Evolutionary conservation across 75 land plant species (phyloP), one percentile per base, ranked within the genome.

Genomic region (Picea sitchensis): DNA sequence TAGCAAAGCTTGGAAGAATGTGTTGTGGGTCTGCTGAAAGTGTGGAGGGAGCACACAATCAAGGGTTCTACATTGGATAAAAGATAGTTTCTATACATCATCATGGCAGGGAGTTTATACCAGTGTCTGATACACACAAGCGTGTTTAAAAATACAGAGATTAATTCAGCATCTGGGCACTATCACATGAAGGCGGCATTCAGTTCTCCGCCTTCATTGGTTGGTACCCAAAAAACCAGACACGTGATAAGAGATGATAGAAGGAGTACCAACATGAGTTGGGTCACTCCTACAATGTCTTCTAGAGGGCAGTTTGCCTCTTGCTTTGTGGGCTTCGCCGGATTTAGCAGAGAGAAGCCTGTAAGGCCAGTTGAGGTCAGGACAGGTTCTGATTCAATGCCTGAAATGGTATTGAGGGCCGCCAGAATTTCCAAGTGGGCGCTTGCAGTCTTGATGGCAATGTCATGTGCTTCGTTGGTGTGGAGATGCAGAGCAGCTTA

Each of bases 61-160:
- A 34, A 67, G 71, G 71, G 41, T 17, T 67, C 18, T 67, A 26
- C 41, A 5, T 67, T 15, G 71, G 38, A 15, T 67, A 18, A 32
- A 38, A 34, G 0, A 20, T 14, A 31, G 17, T 2, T 67, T 47
- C 54, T 47, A 47, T 47, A 6, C 73, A 41, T 71, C 1, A 3
- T 71, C 21, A 71, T 71, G 73, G 54, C 73, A 41, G 73, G 73
- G 26, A 71, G 73, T 11, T 71, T 71, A 71, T 44, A 41, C 73
- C 73, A 41, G n/a, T 71, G 8, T 44, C 47, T 44, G n/a, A 41
- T 41, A 71, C 21, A 15, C 36, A 15, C 47, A 6, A 71, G 51
- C 44, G 23, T 47, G 44, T 71, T 71, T 17, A 20, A n/a, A 41
- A 0, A 71, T 41, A 41, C 44, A 47, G 73, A 41, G 21, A 32